Conservation (phyloP, 1,284 basidiomycete species). For the Gomphus sp. region DNA sequence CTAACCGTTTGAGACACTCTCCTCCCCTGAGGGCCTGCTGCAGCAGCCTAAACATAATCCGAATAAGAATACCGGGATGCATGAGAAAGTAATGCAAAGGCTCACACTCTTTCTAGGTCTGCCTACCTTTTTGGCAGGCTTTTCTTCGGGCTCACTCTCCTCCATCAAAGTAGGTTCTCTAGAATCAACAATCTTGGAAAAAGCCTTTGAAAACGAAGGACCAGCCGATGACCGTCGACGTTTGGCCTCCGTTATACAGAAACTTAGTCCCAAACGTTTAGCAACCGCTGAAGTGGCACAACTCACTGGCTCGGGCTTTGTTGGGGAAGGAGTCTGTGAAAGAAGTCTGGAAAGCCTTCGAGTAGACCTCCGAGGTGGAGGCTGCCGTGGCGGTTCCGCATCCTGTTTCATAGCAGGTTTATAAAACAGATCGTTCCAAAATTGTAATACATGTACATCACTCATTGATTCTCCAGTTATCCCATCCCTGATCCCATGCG, state of each 20-base stretch:
- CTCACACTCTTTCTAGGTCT: conserved; percentile 52
- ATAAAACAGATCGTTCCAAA: neutral
- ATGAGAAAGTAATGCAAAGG: conserved; percentile 8
- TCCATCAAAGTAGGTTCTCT: conserved; percentile 44
- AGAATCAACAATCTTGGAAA: conserved; percentile 21
- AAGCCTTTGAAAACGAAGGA: conserved; percentile 43
- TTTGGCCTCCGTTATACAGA: conserved; percentile 34
- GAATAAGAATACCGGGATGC: conserved; percentile 2
- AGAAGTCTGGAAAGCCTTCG: conserved; percentile 26
- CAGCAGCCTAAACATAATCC: conserved; percentile 28
- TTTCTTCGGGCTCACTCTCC: conserved; percentile 72
- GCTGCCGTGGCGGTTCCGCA: neutral
- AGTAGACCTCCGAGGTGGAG: conserved; percentile 27
- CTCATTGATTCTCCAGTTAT: conserved; percentile 57
- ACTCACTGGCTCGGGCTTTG: conserved; percentile 16
- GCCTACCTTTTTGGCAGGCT: conserved; percentile 52
- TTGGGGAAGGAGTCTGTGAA: conserved; percentile 9
- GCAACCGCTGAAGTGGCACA: conserved; percentile 1
- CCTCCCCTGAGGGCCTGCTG: conserved; percentile 39
- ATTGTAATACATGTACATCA: conserved; percentile 17
- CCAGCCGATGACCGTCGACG: conserved; percentile 61
- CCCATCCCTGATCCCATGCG: conserved; percentile 73
- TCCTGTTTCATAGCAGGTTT: neutral
- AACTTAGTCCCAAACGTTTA: neutral
- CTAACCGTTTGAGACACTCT: conserved; percentile 37